phyloP scores from a whole-genome alignment of 1,284 basidiomycete species.

The Kalmanozyma brasiliensis region DNA sequence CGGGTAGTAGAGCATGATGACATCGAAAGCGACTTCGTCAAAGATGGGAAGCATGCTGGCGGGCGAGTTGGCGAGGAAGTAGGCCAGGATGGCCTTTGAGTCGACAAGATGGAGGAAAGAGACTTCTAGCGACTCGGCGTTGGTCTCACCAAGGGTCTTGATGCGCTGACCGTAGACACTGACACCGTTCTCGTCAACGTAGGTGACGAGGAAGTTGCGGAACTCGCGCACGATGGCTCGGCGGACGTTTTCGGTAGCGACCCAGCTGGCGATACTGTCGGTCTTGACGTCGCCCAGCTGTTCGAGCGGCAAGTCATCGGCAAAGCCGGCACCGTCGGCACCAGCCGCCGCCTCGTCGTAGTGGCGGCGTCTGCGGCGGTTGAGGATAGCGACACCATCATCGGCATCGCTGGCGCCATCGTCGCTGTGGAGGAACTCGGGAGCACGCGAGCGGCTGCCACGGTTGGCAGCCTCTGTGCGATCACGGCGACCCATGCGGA shows the following conservation, averaged over 20 bases:
- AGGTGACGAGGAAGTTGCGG: constrained; percentile 93
- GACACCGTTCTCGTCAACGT: constrained; percentile 87
- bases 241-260: constrained; percentile 88
- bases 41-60: constrained; percentile 92
- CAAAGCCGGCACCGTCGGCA: constrained; percentile 74
- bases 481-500: constrained; percentile 88
- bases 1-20: constrained; percentile 94
- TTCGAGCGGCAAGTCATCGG: constrained; percentile 88
- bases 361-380: constrained; percentile 67
- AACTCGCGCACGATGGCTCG: constrained; percentile 91
- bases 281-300: constrained; percentile 98
- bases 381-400: constrained; percentile 64
- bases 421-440: constrained; percentile 82
- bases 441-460: constrained; percentile 77
- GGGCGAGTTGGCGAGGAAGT: constrained; percentile 95
- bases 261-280: constrained; percentile 96
- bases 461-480: constrained; percentile 75
- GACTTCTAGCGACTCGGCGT: constrained; percentile 95
- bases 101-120: constrained; percentile 91
- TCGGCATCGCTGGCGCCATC: constrained; percentile 69
- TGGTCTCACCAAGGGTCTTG: constrained; percentile 91
- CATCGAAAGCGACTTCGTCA: constrained; percentile 92
- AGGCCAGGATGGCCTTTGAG: constrained; percentile 93
- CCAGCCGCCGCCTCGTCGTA: constrained; percentile 69
- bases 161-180: constrained; percentile 96